Evolutionary conservation across 75 land plant species (phyloP), one percentile per base, ranked within the genome.

Genomic region (Cunninghamia lanceolata): DNA sequence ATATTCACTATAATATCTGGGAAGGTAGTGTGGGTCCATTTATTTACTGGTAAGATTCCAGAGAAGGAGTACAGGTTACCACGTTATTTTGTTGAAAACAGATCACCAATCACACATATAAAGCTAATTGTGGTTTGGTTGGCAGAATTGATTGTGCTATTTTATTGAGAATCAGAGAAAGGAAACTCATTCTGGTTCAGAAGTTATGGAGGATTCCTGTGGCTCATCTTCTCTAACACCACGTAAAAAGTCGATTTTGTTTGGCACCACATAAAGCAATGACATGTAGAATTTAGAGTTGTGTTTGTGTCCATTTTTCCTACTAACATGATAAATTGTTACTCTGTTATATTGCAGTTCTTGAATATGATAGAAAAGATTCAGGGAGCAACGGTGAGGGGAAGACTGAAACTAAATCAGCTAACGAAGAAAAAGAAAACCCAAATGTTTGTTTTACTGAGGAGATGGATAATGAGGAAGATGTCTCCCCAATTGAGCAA

Each of bases 401-500:
- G 68, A 28, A 63, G 25, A 63, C 68, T 28, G 68, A 63, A 63
- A 63, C n/a, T 63, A 9, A 25, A 25, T 25, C 30, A 63, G 9
- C 25, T 63, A 63, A 28, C 1, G 42, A 77, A 39, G 43, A 39
- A 77, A 40, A 77, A 39, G 80, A 46, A 39, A 10, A 32, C 13
- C 30, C 42, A 46, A 2, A 45, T 83, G 8, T 25, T 63, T 63
- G 42, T 46, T 50, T 16, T n/a, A 13, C 19, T 21, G 42, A 30
- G 8, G 68, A 28, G n/a, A 25, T 28, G 28, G 80, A 3, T 77
- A 21, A 21, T 77, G 80, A 77, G 42, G 88, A 86, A 76, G 90
- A 71, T 32, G 19, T 83, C 17, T 85, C 89, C 17, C 89, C 93
- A 28, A 70, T 92, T n/a, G 90, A 89, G 70, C 88, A 92, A 53